Percentiles rank a stretch among this genome's conserved stretches.
Evolutionary conservation across 306 rosid genomes (phyloP).

Genomic region (Leucaena leucocephala): DNA sequence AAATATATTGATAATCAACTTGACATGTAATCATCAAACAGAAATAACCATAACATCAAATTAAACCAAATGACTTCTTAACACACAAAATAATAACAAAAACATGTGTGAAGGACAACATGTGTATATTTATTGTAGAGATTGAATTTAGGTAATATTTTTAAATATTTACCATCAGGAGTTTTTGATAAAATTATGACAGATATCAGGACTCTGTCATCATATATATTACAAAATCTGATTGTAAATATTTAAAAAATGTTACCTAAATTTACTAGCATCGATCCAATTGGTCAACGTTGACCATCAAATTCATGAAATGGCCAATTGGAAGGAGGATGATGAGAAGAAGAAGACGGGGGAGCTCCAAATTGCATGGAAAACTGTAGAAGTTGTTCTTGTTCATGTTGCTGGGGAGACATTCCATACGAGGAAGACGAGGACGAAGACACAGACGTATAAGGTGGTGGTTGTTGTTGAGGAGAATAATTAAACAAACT

Average conservation of each 20-base stretch:
- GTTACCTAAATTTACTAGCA: background rate
- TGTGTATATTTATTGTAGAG: background rate
- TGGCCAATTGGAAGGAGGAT: constrained; percentile 43
- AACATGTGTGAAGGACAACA: background rate
- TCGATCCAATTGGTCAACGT: constrained; percentile 16
- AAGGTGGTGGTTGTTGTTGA: background rate
- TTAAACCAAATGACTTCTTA: background rate
- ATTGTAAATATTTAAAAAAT: background rate
- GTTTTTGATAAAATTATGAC: background rate
- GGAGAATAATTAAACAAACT: constrained; percentile 27
- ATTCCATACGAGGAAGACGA: constrained; percentile 32
- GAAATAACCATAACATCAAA: constrained; percentile 1
- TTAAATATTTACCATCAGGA: background rate
- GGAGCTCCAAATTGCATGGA: constrained; percentile 55
- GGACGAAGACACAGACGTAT: constrained; percentile 11
- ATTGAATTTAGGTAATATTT: background rate
- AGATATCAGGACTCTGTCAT: background rate
- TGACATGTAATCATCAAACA: background rate
- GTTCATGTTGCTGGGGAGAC: constrained; percentile 43
- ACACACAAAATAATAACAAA: background rate
- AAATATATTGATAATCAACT: background rate
- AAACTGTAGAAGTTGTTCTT: constrained; percentile 40
- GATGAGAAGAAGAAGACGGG: constrained; percentile 37
- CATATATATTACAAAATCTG: background rate
- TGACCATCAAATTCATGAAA: constrained; percentile 38